Conservation (phyloP, 2,329 filamentous ascomycete genomes). For the Juglanconis oblonga region DNA sequence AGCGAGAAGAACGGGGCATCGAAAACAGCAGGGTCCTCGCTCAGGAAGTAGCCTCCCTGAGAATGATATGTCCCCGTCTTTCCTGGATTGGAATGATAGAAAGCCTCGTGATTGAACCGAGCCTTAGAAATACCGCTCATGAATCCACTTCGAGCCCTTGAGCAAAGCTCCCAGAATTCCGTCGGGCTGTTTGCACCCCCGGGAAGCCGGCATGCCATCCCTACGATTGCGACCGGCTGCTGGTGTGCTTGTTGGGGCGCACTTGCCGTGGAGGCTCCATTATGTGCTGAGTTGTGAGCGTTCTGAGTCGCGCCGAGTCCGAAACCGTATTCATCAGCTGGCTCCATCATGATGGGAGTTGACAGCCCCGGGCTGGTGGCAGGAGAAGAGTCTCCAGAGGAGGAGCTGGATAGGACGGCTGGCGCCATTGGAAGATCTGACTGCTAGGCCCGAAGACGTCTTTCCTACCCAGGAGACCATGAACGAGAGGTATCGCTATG, state of each 20-base stretch:
- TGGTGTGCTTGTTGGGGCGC: not conserved
- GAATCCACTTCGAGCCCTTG: slow-evolving; percentile 38
- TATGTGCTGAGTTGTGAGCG: not conserved
- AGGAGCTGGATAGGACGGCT: slow-evolving; percentile 17
- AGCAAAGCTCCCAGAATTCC: slow-evolving; percentile 44
- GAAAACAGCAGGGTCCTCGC: slow-evolving; percentile 43
- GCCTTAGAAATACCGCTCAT: slow-evolving; percentile 38
- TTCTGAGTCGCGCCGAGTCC: not conserved
- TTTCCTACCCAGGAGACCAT: too few relatives aligned
- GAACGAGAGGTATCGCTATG: too few relatives aligned
- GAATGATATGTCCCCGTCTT: slow-evolving; percentile 39
- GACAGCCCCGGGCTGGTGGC: slow-evolving; percentile 20
- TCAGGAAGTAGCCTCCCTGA: slow-evolving; percentile 40
- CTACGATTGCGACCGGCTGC: slow-evolving; percentile 44
- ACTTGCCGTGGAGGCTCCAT: not conserved
- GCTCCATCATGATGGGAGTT: slow-evolving; percentile 7
- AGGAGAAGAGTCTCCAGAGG: slow-evolving; percentile 20
- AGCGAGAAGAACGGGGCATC: slow-evolving; percentile 52
- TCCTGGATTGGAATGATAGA: slow-evolving; percentile 41
- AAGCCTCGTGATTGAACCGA: slow-evolving; percentile 40
- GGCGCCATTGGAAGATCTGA: slow-evolving; percentile 18
- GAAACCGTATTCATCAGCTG: not conserved
- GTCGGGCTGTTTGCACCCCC: slow-evolving; percentile 39
- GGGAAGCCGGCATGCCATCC: slow-evolving; percentile 45
- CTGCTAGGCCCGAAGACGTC: too few relatives aligned